These are phyloP conservation scores for Coemansia furcata DNA, from an alignment of 192 early-diverging fungal species.

Conservation along the genomic window DNA sequence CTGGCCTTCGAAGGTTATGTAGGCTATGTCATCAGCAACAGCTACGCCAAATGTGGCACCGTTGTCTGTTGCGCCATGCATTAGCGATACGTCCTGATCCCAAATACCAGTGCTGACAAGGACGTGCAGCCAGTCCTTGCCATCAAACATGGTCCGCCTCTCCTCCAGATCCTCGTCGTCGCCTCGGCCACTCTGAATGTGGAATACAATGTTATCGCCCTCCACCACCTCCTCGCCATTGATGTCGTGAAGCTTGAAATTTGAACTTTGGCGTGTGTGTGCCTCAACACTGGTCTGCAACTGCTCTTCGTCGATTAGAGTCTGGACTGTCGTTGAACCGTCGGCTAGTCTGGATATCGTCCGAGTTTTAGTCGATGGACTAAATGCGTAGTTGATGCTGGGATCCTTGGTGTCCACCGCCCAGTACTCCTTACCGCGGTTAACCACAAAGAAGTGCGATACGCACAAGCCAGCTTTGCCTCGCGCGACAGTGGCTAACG, in stretches of 20 bases:
- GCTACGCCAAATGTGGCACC: neutral
- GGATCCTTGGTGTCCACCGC: neutral
- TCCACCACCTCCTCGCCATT: neutral
- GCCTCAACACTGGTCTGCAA: neutral
- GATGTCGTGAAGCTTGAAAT: neutral
- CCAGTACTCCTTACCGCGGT: conserved; percentile 3
- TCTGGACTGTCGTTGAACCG: neutral
- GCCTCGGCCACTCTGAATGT: neutral
- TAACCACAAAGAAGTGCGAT: conserved; percentile 4
- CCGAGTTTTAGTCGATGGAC: neutral
- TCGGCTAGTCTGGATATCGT: neutral
- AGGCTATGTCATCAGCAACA: neutral
- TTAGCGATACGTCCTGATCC: neutral
- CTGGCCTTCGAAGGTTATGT: neutral
- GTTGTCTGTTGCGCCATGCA: neutral
- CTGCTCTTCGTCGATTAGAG: neutral
- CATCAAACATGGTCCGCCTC: neutral
- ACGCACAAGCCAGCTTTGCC: neutral
- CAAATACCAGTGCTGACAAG: neutral
- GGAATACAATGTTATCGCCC: neutral
- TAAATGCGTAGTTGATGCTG: neutral
- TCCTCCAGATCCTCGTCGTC: neutral
- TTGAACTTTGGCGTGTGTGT: neutral
- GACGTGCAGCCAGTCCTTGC: neutral
- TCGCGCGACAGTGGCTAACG: neutral